These are phyloP conservation scores for Mycena maculata DNA, from an alignment of 768 basidiomycete genomes.

Conservation along the genomic window DNA sequence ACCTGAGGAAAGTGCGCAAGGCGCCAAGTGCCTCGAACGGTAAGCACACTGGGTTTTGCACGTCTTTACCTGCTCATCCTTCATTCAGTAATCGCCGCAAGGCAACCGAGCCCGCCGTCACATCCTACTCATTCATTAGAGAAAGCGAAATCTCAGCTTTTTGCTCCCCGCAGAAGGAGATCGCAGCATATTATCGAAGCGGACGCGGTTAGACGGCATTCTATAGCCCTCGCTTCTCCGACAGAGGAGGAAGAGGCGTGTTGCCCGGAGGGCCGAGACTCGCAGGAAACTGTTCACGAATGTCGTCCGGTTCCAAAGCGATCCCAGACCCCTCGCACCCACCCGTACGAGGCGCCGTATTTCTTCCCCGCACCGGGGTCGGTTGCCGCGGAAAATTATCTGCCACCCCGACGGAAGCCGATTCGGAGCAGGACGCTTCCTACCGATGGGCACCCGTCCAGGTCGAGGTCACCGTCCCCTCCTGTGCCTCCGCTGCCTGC, in stretches of 20 bases:
- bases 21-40: slow-evolving; percentile 10
- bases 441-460: neutral
- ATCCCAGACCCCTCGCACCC: slow-evolving; percentile 56
- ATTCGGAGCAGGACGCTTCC: slow-evolving; percentile 31
- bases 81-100: neutral
- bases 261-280: neutral
- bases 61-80: neutral
- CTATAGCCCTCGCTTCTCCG: neutral
- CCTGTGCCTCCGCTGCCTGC: neutral
- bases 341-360: slow-evolving; percentile 74
- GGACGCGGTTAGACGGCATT: neutral
- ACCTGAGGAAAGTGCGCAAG: slow-evolving; percentile 15
- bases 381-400: slow-evolving; percentile 48
- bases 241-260: neutral
- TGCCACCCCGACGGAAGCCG: slow-evolving; percentile 39
- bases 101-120: neutral
- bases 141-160: slow-evolving; percentile 27
- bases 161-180: slow-evolving; percentile 15
- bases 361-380: slow-evolving; percentile 65
- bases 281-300: neutral
- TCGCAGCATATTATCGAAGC: neutral
- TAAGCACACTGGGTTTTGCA: neutral
- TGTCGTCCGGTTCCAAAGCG: slow-evolving; percentile 47
- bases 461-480: neutral
- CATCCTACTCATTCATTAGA: neutral